Conservation (phyloP, 768 basidiomycete genomes). For the Suillus subluteus region DNA sequence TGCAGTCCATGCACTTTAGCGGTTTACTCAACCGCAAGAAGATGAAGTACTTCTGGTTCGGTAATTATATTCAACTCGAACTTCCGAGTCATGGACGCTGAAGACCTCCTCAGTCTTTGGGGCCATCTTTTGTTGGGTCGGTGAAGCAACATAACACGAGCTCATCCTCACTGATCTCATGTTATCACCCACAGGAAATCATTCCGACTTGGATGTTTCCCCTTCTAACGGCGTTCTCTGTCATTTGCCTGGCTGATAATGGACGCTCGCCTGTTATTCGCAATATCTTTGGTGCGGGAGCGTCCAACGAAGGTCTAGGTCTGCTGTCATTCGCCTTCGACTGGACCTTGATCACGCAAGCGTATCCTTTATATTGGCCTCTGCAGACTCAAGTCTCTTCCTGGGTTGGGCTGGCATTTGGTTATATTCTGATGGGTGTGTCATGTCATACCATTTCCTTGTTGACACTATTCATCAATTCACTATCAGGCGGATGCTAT, state of each 20-base stretch:
- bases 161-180: background rate
- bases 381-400: constrained; percentile 46
- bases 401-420: constrained; percentile 21
- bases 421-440: constrained; percentile 38
- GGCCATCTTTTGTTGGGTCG: constrained; percentile 52
- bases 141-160: constrained; percentile 1
- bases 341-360: constrained; percentile 60
- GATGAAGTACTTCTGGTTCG: constrained; percentile 58
- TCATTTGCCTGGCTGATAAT: constrained; percentile 52
- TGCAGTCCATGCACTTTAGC: constrained; percentile 57
- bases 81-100: background rate
- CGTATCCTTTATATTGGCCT: constrained; percentile 58
- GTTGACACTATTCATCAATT: background rate
- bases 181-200: constrained; percentile 13
- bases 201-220: constrained; percentile 27
- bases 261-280: constrained; percentile 47
- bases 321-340: constrained; percentile 49
- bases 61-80: constrained; percentile 25
- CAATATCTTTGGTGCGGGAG: constrained; percentile 47
- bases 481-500: constrained; percentile 15
- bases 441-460: background rate
- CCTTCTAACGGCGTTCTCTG: constrained; percentile 50
- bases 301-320: constrained; percentile 55
- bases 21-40: constrained; percentile 54
- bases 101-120: constrained; percentile 35